Percentiles rank a stretch among this genome's conserved stretches.
Evolutionary conservation across 2,329 filamentous ascomycete genomes (phyloP).

Genomic region (Pochonia chlamydosporia): DNA sequence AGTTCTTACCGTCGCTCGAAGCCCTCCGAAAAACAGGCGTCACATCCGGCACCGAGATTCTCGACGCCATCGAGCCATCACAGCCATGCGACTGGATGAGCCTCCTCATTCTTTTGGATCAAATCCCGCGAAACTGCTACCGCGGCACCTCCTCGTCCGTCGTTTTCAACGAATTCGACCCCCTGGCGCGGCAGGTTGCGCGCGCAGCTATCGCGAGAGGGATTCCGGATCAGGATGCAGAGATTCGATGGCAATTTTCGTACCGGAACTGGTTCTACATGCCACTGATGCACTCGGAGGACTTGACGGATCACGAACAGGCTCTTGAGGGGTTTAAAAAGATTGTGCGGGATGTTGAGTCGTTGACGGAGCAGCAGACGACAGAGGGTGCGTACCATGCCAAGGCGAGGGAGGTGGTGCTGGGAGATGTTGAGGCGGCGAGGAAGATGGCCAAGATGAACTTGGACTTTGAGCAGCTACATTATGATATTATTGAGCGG

Average conservation of each 20-base stretch:
- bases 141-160: conserved; percentile 38
- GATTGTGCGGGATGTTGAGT: conserved; percentile 26
- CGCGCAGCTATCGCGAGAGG: conserved; percentile 25
- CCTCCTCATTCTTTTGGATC: conserved; percentile 54
- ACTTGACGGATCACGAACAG: conserved; percentile 36
- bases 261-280: conserved; percentile 53
- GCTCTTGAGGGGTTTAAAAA: conserved; percentile 24
- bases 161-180: conserved; percentile 51
- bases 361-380: conserved; percentile 21
- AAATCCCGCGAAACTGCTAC: conserved; percentile 57
- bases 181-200: conserved; percentile 41
- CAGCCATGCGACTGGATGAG: conserved; percentile 36
- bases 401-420: conserved; percentile 21
- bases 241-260: conserved; percentile 26
- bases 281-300: conserved; percentile 55
- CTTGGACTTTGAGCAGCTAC: conserved; percentile 34
- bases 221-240: conserved; percentile 20
- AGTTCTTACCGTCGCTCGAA: conserved; percentile 26
- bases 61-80: conserved; percentile 19
- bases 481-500: conserved; percentile 41
- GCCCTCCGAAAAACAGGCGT: conserved; percentile 21
- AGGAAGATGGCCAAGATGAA: conserved; percentile 16
- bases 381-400: conserved; percentile 17
- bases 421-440: conserved; percentile 19
- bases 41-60: conserved; percentile 22